Percentiles rank a stretch among this genome's conserved stretches.
Evolutionary conservation across 208 protist genomes (phyloP).

Genomic region (Leishmania arabica): DNA sequence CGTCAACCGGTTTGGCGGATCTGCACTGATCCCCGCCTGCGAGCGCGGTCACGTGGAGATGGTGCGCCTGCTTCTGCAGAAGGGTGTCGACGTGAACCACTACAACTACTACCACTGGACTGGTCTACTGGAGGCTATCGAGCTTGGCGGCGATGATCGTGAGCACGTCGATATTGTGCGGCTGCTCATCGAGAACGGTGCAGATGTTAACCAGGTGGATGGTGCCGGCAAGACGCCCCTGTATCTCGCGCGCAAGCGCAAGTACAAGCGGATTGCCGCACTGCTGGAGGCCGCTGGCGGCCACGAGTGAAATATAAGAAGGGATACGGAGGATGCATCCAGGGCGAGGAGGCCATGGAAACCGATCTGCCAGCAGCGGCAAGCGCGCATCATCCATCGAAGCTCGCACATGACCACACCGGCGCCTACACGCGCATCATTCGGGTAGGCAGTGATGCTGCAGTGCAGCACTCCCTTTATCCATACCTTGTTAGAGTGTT

Average conservation of each 20-base stretch:
- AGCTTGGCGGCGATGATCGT: slow-evolving; percentile 58
- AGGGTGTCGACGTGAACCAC: slow-evolving; percentile 46
- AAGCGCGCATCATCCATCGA: background rate
- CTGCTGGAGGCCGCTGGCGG: slow-evolving; percentile 52
- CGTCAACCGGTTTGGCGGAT: slow-evolving; percentile 45
- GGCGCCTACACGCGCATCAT: slow-evolving; percentile 1
- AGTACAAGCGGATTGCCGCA: slow-evolving; percentile 43
- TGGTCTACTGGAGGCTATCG: slow-evolving; percentile 43
- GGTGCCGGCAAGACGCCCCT: slow-evolving; percentile 47
- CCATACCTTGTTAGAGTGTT: background rate
- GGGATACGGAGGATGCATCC: background rate
- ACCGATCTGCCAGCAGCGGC: background rate
- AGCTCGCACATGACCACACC: background rate
- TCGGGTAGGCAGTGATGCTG: background rate
- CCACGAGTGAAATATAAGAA: slow-evolving; percentile 12
- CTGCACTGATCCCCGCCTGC: slow-evolving; percentile 47
- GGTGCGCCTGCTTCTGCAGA: slow-evolving; percentile 46
- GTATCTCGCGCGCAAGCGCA: slow-evolving; percentile 44
- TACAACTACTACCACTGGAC: slow-evolving; percentile 49
- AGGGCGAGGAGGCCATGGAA: background rate
- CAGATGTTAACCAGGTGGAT: slow-evolving; percentile 48
- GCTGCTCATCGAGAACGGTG: slow-evolving; percentile 49
- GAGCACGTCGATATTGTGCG: slow-evolving; percentile 63
- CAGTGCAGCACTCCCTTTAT: background rate
- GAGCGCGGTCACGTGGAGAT: slow-evolving; percentile 52